phyloP scores from a whole-genome alignment of 129 eudicot species.

The Flaveria brownii region DNA sequence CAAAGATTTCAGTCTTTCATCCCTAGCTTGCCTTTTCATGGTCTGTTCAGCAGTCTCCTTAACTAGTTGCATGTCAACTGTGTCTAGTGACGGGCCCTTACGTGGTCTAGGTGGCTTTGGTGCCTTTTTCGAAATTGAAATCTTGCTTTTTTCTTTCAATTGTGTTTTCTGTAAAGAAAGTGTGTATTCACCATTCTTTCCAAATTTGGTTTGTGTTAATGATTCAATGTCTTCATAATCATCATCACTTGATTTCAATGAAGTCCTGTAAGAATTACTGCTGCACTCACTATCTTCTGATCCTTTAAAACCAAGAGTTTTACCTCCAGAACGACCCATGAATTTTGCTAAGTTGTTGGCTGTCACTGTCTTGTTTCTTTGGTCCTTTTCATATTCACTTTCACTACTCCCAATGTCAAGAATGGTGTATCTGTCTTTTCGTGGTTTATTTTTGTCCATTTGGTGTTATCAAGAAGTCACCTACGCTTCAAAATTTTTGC shows the following conservation, averaged over 20 bases:
- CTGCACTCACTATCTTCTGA: constrained; percentile 35
- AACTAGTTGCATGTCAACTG: constrained; percentile 58
- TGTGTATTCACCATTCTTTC: constrained; percentile 35
- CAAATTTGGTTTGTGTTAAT: constrained; percentile 38
- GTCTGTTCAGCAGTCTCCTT: constrained; percentile 72
- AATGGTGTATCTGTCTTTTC: constrained; percentile 36
- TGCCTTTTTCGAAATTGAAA: constrained; percentile 45
- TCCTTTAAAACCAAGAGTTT: constrained; percentile 42
- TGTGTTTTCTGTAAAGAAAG: constrained; percentile 44
- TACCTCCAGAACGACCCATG: constrained; percentile 38
- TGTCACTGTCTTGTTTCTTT: constrained; percentile 15
- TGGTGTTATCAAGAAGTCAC: constrained; percentile 24
- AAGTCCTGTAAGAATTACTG: constrained; percentile 28
- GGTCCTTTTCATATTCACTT: constrained; percentile 38
- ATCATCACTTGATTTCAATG: constrained; percentile 36
- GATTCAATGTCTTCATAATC: constrained; percentile 35
- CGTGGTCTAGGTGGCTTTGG: constrained; percentile 87
- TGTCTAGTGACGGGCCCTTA: constrained; percentile 64
- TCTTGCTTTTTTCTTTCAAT: constrained; percentile 50
- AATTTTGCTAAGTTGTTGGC: constrained; percentile 42
- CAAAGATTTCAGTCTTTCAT: constrained; percentile 61
- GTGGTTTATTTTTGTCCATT: constrained; percentile 44
- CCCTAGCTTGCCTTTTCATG: constrained; percentile 70
- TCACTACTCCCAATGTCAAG: constrained; percentile 56
- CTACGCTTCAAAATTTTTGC: constrained; percentile 4